Conservation (phyloP, 1,284 basidiomycete species). For the Irpex lacteus region DNA sequence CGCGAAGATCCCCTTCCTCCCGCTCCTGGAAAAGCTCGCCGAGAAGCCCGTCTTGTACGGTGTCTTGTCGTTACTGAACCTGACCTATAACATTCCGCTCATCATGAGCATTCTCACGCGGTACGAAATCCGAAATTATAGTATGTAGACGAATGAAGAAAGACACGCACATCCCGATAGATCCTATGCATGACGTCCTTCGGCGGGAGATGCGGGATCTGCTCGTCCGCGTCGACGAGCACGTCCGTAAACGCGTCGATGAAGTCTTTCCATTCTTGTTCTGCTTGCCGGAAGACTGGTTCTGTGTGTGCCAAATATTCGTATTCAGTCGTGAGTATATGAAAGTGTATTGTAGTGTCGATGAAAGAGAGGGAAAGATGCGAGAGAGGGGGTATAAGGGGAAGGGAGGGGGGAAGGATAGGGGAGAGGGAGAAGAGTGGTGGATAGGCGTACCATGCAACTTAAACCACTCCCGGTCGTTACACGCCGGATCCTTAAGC, state of each 20-base stretch:
- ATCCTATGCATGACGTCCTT: constrained; percentile 87
- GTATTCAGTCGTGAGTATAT: too few relatives aligned
- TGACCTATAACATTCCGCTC: constrained; percentile 46
- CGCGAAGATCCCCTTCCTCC: constrained; percentile 77
- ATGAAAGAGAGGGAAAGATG: too few relatives aligned
- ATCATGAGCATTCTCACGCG: background rate
- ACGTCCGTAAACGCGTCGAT: constrained; percentile 66
- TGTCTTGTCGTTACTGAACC: constrained; percentile 93
- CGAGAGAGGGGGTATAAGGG: too few relatives aligned
- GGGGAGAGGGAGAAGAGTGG: background rate
- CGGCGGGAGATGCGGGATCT: constrained; percentile 82
- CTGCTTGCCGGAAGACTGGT: constrained; percentile 77
- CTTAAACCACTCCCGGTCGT: constrained; percentile 90
- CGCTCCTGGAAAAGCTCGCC: constrained; percentile 77
- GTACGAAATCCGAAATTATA: background rate
- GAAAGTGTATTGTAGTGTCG: too few relatives aligned
- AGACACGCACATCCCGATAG: constrained; percentile 68
- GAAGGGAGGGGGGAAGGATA: too few relatives aligned
- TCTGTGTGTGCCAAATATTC: constrained; percentile 41
- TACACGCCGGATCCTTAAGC: constrained; percentile 73
- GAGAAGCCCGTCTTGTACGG: constrained; percentile 85
- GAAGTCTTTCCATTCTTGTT: constrained; percentile 87
- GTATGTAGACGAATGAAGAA: background rate
- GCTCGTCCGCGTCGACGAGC: constrained; percentile 69
- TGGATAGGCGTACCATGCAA: constrained; percentile 50